Percentiles rank a stretch among this genome's conserved stretches.
phyloP scores from a whole-genome alignment of 2,329 filamentous ascomycete species.

The Biscogniauxia marginata region DNA sequence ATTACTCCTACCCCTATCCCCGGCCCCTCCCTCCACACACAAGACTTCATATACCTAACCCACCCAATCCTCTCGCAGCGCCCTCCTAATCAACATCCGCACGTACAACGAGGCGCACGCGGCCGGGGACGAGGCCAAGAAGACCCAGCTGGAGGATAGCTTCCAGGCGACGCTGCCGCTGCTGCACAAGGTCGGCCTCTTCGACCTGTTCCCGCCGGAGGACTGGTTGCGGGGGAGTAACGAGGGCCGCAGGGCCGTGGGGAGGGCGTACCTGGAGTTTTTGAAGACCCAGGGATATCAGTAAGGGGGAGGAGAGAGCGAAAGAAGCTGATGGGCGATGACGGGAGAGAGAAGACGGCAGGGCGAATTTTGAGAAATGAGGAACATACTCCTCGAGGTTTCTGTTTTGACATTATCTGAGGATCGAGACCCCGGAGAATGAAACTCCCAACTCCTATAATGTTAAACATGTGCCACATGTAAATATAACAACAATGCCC shows the following conservation, averaged over 20 bases:
- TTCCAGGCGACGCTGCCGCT: constrained; percentile 24
- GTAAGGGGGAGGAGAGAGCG: neutral
- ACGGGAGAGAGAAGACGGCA: neutral
- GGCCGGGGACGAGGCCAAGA: constrained; percentile 16
- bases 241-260: constrained; percentile 23
- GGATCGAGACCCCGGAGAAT: neutral
- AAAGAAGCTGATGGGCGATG: neutral
- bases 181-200: constrained; percentile 25
- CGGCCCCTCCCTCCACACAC: neutral
- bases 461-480: neutral
- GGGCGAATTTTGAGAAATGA: neutral
- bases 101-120: constrained; percentile 25
- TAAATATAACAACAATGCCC: constrained; percentile 6
- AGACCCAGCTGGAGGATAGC: constrained; percentile 15
- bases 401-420: neutral
- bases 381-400: neutral
- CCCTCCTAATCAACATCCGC: constrained; percentile 28
- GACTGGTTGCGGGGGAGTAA: constrained; percentile 27
- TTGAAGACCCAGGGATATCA: constrained; percentile 18
- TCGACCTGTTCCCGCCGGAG: constrained; percentile 27
- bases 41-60: neutral
- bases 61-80: constrained; percentile 7
- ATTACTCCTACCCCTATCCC: neutral
- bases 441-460: constrained; percentile 22
- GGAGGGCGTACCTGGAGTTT: constrained; percentile 23